Conservation (phyloP, 148 eudicot species). For the Cornus kousa region DNA sequence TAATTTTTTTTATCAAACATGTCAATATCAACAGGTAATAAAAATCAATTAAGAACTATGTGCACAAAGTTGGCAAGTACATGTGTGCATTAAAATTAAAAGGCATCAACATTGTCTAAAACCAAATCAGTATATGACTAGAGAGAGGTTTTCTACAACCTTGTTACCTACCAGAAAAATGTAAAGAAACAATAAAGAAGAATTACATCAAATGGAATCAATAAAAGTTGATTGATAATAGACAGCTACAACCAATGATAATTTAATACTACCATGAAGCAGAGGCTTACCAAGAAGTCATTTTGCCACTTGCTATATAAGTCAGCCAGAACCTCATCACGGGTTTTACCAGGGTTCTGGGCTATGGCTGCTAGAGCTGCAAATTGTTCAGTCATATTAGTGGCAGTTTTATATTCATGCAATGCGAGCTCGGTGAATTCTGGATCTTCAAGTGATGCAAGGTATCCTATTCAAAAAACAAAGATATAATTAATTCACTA, state of each 20-base stretch:
- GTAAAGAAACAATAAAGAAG: no score
- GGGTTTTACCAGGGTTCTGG: conserved; percentile 72
- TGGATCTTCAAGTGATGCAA: conserved; percentile 63
- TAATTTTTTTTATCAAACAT: background rate
- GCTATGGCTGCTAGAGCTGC: conserved; percentile 80
- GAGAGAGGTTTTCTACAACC: no score
- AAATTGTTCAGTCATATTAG: conserved; percentile 93
- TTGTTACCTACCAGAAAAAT: no score
- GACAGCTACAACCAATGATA: no score
- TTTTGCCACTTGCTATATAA: conserved; percentile 91
- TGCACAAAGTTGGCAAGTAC: no score
- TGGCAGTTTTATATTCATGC: conserved; percentile 79
- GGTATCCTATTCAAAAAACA: conserved; percentile 57
- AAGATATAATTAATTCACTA: background rate
- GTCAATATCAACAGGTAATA: background rate
- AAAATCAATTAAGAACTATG: no score
- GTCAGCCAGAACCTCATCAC: conserved; percentile 80
- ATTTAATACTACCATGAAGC: background rate
- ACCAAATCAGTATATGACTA: no score
- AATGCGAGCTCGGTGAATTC: conserved; percentile 70
- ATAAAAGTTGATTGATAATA: no score
- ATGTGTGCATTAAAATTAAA: no score
- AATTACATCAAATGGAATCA: no score
- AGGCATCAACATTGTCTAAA: no score
- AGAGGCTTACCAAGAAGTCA: conserved; percentile 64